Base-by-base conservation (phyloP, 2,329 filamentous ascomycete species). In the Aureobasidium sp. region DNA sequence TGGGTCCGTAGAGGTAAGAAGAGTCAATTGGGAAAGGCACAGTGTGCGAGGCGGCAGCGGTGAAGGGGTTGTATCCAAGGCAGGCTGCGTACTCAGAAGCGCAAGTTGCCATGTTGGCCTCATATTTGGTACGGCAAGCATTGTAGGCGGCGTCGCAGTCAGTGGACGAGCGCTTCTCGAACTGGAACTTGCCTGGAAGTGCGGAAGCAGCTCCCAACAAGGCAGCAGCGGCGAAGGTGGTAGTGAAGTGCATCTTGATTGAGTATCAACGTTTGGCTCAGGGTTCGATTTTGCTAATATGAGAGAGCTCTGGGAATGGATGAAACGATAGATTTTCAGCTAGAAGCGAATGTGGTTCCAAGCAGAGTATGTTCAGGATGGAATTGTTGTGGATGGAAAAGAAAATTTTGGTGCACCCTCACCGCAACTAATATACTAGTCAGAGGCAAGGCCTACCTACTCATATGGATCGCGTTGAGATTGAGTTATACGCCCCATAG, bases 1-100 rank as follows among this genome's bases (percentile, higher is more conserved):
- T 51, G 6, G 57, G 34, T 17, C 42, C 55, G 8, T 42, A n/a
- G 52, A 44, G 13, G 17, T 17, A 27, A 47, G 53, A 29, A 36
- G 57, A 26, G 17, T 34, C 44, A 27, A 55, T 17, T 7, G 52
- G 52, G 52, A 42, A 55, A 17, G 52, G 46, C 17, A 9, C 23
- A 27, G 46, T 48, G 15, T 48, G 26, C 13, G 26, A n/a, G 26
- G 32, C 20, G 23, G 9, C 39, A 7, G 32, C 27, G 23, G 34
- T 39, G 62, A 46, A 62, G n/a, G 59, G 64, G 62, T 65, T 62
- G 62, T 62, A 60, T 37, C 64, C 64, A 27, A 65, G 59, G 60
- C 64, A 65, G 17, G 29, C n/a, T 44, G 62, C 62, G 36, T 63
- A 63, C 15, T 59, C 34, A 23, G 62, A 44, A 20, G 55, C 63